Conservation (phyloP, 2,329 filamentous ascomycete species). For the Penicillium occitanis region DNA sequence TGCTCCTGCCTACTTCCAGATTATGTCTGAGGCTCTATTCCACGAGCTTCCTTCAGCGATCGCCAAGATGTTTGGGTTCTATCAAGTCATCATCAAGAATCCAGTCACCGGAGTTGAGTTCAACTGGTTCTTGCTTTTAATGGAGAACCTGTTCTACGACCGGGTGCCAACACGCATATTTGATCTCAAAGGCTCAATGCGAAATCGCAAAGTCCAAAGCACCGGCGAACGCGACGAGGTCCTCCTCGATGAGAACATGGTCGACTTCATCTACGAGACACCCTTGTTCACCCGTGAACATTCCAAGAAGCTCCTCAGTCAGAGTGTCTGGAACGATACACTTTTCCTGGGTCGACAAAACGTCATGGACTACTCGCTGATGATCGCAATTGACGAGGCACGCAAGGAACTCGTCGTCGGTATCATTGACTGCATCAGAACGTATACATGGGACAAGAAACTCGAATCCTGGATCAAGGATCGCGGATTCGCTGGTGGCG, state of each 20-base stretch:
- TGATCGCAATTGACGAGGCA: slow-evolving; percentile 94
- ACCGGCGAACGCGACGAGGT: slow-evolving; percentile 97
- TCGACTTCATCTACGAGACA: slow-evolving; percentile 97
- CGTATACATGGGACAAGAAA: slow-evolving; percentile 99
- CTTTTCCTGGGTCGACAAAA: slow-evolving; percentile 91
- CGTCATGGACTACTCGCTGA: slow-evolving; percentile 98
- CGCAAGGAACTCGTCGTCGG: slow-evolving; percentile 91
- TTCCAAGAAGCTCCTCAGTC: slow-evolving; percentile 86
- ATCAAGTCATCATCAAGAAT: slow-evolving; percentile 96
- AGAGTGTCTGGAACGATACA: slow-evolving; percentile 96
- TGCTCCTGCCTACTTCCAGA: slow-evolving; percentile 93
- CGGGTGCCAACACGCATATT: slow-evolving; percentile 85
- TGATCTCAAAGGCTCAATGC: slow-evolving; percentile 97
- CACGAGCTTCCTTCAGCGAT: slow-evolving; percentile 94
- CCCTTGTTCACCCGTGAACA: slow-evolving; percentile 94
- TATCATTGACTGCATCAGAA: slow-evolving; percentile 97
- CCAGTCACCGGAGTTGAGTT: slow-evolving; percentile 87
- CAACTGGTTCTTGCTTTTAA: slow-evolving; percentile 89
- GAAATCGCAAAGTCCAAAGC: slow-evolving; percentile 93
- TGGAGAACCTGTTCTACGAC: slow-evolving; percentile 98
- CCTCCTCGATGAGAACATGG: slow-evolving; percentile 95
- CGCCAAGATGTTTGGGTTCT: slow-evolving; percentile 98
- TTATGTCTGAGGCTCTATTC: slow-evolving; percentile 95
- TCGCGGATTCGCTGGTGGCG: slow-evolving; percentile 76
- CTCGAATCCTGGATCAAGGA: slow-evolving; percentile 99